Conservation (phyloP, 108 stramenopile genomes). For the Phaeodactylum tricornutum region DNA sequence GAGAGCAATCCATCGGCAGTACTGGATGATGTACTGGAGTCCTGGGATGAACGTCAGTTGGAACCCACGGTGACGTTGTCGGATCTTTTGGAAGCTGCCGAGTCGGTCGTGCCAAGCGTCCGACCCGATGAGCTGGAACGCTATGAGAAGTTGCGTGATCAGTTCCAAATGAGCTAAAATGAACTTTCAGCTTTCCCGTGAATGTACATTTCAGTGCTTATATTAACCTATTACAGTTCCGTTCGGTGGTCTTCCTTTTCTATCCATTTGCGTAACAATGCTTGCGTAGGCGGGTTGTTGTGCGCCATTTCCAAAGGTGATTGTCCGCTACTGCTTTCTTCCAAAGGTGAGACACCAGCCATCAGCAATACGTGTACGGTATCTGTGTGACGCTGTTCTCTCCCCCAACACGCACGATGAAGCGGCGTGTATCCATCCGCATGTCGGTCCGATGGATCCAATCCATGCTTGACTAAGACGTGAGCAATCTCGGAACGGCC, state of each 20-base stretch:
- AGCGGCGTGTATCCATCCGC: slow-evolving; percentile 6
- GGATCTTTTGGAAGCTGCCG: slow-evolving; percentile 58
- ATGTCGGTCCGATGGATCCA: slow-evolving; percentile 17
- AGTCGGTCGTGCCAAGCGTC: slow-evolving; percentile 59
- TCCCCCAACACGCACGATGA: slow-evolving; percentile 11
- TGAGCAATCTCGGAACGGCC: slow-evolving; percentile 30
- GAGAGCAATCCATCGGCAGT: slow-evolving; percentile 2
- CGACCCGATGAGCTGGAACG: slow-evolving; percentile 40
- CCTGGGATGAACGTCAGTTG: slow-evolving; percentile 45
- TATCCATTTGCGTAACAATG: no score
- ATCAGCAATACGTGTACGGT: slow-evolving; percentile 1
- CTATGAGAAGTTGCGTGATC: slow-evolving; percentile 50
- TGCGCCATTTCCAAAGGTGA: no score
- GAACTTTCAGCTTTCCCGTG: no score
- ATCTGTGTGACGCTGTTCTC: slow-evolving; percentile 7
- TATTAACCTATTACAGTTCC: no score
- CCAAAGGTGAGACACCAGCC: no score
- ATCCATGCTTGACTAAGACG: slow-evolving; percentile 11
- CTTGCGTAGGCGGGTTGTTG: no score
- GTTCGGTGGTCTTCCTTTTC: no score
- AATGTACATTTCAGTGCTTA: no score
- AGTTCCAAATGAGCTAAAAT: no score
- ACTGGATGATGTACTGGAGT: slow-evolving; percentile 37
- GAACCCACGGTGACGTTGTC: slow-evolving; percentile 41
- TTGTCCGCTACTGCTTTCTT: no score